Base-by-base conservation (phyloP, 495 filamentous ascomycete genomes). In the Neurospora pannonica region DNA sequence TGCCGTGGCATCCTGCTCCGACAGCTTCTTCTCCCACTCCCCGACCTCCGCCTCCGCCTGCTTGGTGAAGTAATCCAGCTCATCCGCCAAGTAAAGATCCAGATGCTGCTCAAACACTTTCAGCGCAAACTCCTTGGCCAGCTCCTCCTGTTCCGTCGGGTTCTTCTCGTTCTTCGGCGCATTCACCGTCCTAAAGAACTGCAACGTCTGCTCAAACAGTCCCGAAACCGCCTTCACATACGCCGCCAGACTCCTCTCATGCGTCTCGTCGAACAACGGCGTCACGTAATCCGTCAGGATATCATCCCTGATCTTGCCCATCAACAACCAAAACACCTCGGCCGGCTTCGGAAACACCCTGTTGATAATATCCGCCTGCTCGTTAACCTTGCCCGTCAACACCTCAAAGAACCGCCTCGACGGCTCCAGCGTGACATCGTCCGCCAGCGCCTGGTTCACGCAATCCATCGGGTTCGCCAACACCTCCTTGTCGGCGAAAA, bases 21-120 rank as follows among this genome's bases (percentile, higher is more conserved):
- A 92, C 38, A 97, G 87, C 81, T 95, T 93, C 82, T 92, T 92
- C 81, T 97, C 95, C 96, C 96, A 99, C 11, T 90, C 88, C 21
- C 82, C 86, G 3, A 98, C 95, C 77, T 94, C 90, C 0, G 85
- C 85, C 75, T 94, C 92, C n/a, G 91, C 93, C 71, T 87, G 85
- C 71, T 86, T 86, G 46, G 91, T 92, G 81, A 97, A 97, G 77
- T 90, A 90, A 71, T 95, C 93, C 28, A 98, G 85, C 81, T 99
- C 97, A 78, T 98, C 96, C 71, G 93, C 90, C 21, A 98, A 87
- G 81, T 98, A 99, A 3, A 97, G 83, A 82, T 98, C 97, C 38
- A 98, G 86, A 78, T 98, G 95, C 60, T 92, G 93, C 79, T 98
- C 95, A 78, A 97, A 98, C 0, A 93, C 89, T 74, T 87, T 89